These are phyloP conservation scores for Phylloporus sp. DNA, from an alignment of 768 basidiomycete species.

Conservation along the genomic window DNA sequence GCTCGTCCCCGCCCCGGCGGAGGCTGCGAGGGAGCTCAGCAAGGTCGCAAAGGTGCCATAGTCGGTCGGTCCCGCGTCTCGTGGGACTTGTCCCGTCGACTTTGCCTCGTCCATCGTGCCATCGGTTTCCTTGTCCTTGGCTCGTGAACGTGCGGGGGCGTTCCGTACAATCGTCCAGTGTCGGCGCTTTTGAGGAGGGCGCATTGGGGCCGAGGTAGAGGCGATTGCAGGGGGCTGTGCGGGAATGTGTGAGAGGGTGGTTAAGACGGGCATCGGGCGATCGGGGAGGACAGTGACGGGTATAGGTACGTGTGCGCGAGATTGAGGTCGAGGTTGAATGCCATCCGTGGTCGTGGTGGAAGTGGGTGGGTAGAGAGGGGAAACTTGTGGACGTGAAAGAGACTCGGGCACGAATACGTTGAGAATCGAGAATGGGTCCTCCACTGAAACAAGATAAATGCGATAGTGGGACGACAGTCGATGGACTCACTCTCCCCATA, in stretches of 20 bases:
- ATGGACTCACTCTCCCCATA: conserved; percentile 57
- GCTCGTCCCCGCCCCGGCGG: conserved; percentile 16
- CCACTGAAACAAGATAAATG: conserved; percentile 43
- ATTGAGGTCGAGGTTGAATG: conserved; percentile 1
- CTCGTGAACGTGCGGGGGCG: conserved; percentile 41
- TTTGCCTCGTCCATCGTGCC: conserved; percentile 24
- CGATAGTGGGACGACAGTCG: background rate
- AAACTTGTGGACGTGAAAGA: conserved; percentile 48
- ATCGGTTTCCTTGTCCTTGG: conserved; percentile 51
- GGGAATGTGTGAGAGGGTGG: conserved; percentile 8
- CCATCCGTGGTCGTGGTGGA: conserved; percentile 9
- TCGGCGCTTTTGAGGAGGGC: conserved; percentile 33
- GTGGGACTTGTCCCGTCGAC: conserved; percentile 44
- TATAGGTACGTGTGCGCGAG: conserved; percentile 21
- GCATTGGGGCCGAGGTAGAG: conserved; percentile 1
- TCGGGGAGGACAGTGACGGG: conserved; percentile 26
- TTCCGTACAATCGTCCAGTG: conserved; percentile 63
- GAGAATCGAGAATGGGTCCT: conserved; percentile 70
- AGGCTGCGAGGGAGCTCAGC: conserved; percentile 37
- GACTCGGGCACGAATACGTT: conserved; percentile 59
- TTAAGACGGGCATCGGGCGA: conserved; percentile 13
- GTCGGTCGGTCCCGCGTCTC: conserved; percentile 52
- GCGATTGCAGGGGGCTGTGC: background rate
- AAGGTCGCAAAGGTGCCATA: conserved; percentile 59
- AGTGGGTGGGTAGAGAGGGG: conserved; percentile 49